Evolutionary conservation across 2,329 filamentous ascomycete genomes (phyloP).

Genomic region (Fusarium longipes): DNA sequence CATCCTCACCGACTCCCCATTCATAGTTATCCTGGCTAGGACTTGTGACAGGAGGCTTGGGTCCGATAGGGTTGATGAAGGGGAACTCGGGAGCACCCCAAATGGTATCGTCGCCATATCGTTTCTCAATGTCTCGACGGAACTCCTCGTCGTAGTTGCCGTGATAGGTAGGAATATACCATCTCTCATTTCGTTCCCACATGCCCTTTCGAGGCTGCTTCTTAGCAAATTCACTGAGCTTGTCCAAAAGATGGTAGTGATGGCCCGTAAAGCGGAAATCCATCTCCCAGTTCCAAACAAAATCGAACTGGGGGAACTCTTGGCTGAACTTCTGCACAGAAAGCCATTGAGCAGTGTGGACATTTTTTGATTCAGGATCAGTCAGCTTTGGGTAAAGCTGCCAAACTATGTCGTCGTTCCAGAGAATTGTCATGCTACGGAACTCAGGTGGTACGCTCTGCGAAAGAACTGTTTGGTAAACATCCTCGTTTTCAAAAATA

Average conservation of each 20-base stretch:
- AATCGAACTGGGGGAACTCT: conserved; percentile 83
- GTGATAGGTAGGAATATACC: conserved; percentile 76
- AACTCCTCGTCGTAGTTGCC: conserved; percentile 76
- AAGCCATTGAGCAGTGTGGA: conserved; percentile 74
- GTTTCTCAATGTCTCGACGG: conserved; percentile 69
- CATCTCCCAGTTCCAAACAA: conserved; percentile 89
- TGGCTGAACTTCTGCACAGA: conserved; percentile 80
- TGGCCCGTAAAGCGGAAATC: conserved; percentile 83
- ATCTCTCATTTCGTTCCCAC: conserved; percentile 79
- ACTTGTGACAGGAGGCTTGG: conserved; percentile 68
- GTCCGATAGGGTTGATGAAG: conserved; percentile 70
- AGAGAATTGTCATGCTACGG: conserved; percentile 75
- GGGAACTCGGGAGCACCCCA: conserved; percentile 75
- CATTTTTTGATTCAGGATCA: conserved; percentile 64
- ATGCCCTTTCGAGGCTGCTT: conserved; percentile 76
- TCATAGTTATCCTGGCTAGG: conserved; percentile 73
- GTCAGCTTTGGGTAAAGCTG: conserved; percentile 81
- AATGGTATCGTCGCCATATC: conserved; percentile 64
- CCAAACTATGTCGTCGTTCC: conserved; percentile 79
- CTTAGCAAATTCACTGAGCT: conserved; percentile 70
- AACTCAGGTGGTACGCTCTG: conserved; percentile 77
- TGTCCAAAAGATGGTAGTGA: conserved; percentile 81
- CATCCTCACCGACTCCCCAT: conserved; percentile 82
- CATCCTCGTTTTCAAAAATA: conserved; percentile 68
- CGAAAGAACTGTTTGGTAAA: conserved; percentile 69